phyloP scores from a whole-genome alignment of 2,329 filamentous ascomycete species.

The Diplodia seriata region DNA sequence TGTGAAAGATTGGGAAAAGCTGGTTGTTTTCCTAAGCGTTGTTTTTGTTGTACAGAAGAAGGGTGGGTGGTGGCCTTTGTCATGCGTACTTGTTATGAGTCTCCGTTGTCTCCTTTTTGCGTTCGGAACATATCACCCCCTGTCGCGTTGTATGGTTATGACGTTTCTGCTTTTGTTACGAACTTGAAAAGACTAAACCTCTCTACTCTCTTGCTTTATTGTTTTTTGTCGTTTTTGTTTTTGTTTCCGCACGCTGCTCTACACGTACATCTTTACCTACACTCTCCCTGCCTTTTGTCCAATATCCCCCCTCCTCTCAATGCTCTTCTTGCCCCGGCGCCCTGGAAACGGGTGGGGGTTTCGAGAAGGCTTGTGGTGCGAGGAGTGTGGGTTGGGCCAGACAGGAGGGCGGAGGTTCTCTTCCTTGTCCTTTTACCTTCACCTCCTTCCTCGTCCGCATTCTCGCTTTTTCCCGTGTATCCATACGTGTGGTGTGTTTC shows the following conservation, averaged over 20 bases:
- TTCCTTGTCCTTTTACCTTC: conserved; percentile 4
- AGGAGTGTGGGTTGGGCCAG: neutral
- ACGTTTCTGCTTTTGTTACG: conserved; percentile 1
- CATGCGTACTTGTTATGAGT: too few relatives aligned
- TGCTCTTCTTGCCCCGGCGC: neutral
- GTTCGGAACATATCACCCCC: conserved; percentile 6
- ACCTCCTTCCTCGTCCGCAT: neutral
- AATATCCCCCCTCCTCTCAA: neutral
- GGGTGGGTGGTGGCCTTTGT: neutral
- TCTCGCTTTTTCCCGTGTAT: conserved; percentile 21
- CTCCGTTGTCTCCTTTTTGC: neutral
- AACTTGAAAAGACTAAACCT: conserved; percentile 25
- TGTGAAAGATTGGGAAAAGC: conserved; percentile 13
- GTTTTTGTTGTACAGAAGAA: conserved; percentile 14
- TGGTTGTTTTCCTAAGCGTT: conserved; percentile 3
- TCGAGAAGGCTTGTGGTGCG: neutral
- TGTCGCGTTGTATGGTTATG: conserved; percentile 19
- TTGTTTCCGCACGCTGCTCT: neutral
- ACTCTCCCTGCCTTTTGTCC: neutral
- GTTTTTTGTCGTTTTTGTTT: neutral
- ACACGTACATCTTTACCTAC: conserved; percentile 8
- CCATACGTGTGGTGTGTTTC: conserved; percentile 15
- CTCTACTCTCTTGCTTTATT: conserved; percentile 14
- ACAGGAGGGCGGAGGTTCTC: neutral
- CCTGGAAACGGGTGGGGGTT: conserved; percentile 9